Base-by-base conservation (phyloP, 2,329 filamentous ascomycete genomes). In the Cadophora sp. region DNA sequence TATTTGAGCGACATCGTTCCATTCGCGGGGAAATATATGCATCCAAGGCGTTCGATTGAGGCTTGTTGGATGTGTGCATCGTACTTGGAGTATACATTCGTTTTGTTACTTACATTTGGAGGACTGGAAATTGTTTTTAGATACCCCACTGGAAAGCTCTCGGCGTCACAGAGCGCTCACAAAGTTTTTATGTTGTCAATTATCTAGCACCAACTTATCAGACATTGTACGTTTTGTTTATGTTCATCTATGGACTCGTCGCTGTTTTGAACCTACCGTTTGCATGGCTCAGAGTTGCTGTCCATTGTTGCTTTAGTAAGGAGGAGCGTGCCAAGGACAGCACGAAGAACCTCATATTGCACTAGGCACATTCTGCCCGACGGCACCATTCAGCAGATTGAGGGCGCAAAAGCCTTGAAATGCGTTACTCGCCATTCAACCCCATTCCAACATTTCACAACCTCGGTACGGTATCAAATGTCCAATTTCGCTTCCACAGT, bases 51-150 rank as follows among this genome's bases (percentile, higher is more conserved):
- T 68, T 68, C 40, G 24, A 31, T 67, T 51, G 59, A 64, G 34
- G 61, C 19, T 64, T 67, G 53, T 43, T 58, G 64, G 31, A 60
- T 11, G 12, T 22, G 43, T 19, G 34, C 14, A 59, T 59, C 31
- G 55, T 19, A 51, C 64, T 63, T 53, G 67, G 51, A 62, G 62
- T 58, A 64, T 62, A 67, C 69, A 59, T 64, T 68, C 61, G 51
- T 68, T 66, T 67, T 65, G 59, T 63, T 29, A 48, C 29, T 51
- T 26, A 48, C 43, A 61, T 16, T 64, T 63, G 59, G 67, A 62
- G 69, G 67, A 67, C 43, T 69, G 62, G 63, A 69, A 68, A 66
- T 64, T 66, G 67, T 68, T 68, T n/a, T 63, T 71, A 71, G 69
- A 71, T 71, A 71, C 69, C 69, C 69, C 62, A 55, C 27, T 27